Percentiles rank a stretch among this genome's conserved stretches.
phyloP scores from a whole-genome alignment of 2,329 filamentous ascomycete genomes.

The Talaromyces sp. region DNA sequence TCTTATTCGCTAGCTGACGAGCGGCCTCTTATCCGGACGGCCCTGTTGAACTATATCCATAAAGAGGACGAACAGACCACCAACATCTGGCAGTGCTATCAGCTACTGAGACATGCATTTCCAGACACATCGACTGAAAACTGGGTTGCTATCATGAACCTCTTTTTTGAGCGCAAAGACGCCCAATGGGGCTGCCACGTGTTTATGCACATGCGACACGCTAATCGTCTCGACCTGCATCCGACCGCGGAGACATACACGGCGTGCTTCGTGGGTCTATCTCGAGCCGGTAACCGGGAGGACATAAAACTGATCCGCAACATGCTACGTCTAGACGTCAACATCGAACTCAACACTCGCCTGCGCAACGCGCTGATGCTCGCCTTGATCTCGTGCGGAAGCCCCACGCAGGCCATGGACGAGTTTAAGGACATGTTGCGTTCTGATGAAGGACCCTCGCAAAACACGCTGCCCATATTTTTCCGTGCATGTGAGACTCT shows the following conservation, averaged over 20 bases:
- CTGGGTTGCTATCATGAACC: conserved; percentile 70
- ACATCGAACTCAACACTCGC: conserved; percentile 68
- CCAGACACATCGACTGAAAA: conserved; percentile 59
- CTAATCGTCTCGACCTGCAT: conserved; percentile 57
- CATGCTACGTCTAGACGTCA: conserved; percentile 89
- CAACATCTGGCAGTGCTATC: conserved; percentile 58
- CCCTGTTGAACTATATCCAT: conserved; percentile 64
- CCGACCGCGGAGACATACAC: conserved; percentile 74
- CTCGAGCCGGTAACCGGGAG: conserved; percentile 55
- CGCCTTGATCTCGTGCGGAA: conserved; percentile 68
- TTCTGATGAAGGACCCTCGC: conserved; percentile 79
- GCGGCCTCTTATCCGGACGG: conserved; percentile 60
- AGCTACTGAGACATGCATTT: conserved; percentile 55
- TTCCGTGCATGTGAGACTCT: conserved; percentile 71
- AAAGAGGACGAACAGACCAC: conserved; percentile 58
- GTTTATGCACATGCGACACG: conserved; percentile 90
- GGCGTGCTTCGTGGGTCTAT: conserved; percentile 70
- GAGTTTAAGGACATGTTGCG: conserved; percentile 83
- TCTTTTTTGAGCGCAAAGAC: conserved; percentile 72
- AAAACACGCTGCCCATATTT: conserved; percentile 73
- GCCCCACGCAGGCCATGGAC: conserved; percentile 63
- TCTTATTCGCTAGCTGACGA: conserved; percentile 47
- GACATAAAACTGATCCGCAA: conserved; percentile 77
- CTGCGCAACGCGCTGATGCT: conserved; percentile 84
- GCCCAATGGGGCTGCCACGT: conserved; percentile 81